Base-by-base conservation (phyloP, 1,139 yeast genomes). In the Yamadazyma pseudoaaseri region DNA sequence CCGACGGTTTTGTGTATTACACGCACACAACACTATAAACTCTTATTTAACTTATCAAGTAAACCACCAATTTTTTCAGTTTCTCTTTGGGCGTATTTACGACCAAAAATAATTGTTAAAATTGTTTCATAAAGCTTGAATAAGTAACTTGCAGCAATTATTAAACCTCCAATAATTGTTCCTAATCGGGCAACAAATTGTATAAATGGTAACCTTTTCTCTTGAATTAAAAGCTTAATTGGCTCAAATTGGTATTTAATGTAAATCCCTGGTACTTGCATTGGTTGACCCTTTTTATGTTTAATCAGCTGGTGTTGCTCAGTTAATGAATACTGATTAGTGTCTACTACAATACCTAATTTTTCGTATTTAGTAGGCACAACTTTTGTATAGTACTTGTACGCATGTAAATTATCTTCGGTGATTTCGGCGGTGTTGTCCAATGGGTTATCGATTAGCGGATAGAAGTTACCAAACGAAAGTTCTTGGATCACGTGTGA, bases 181-280 rank as follows among this genome's bases (percentile, higher is more conserved):
- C 86, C 83, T 32, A 90, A 60, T 41, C 89, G 74, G 10, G 89
- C 78, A 8, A 89, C 64, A 58, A 94, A 92, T 49, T 81, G 86
- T 25, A 79, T 55, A 53, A 92, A 90, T 2, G 94, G 75, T 32
- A 90, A 65, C 41, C 97, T 70, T 36, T 65, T 68, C 53, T 90
- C 97, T 18, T 70, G 68, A 23, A 89, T 73, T 3, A 75, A 62
- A 47, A 92, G 70, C 35, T 81, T 75, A 27, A 92, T 76, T 3
- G 97, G 94, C 50, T 92, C 97, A 54, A 92, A 87, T 45, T 86
- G 90, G 56, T 90, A 92, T 36, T 75, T 76, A 65, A 92, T 77
- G 52, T 73, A 85, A 23, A 92, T 80, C 0, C 97, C 97, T 2
- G 97, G 96, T 3, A 71, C 54, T 7, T 67, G 71, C 6, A 6